Evolutionary conservation across 495 filamentous ascomycete species (phyloP).

Genomic region (Hapsidospora chrysogenum): DNA sequence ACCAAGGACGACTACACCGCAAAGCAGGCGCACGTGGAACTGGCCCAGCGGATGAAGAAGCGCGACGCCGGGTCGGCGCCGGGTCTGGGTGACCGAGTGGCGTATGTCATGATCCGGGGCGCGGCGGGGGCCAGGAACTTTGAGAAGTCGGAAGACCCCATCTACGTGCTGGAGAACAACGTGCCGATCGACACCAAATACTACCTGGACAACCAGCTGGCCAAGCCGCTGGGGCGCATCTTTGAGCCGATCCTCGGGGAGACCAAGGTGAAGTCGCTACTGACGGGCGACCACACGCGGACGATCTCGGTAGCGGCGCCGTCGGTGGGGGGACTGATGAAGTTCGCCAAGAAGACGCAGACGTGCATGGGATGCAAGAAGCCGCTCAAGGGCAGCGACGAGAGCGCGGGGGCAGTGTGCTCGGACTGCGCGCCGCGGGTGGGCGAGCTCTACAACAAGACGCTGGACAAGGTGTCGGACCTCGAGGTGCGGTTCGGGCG

Average conservation of each 20-base stretch:
- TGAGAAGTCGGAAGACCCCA: constrained; percentile 89
- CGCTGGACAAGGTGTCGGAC: constrained; percentile 70
- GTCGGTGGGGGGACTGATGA: constrained; percentile 86
- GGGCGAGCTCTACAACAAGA: constrained; percentile 87
- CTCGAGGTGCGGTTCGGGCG: constrained; percentile 84
- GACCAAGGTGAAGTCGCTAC: constrained; percentile 66
- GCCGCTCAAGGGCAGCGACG: constrained; percentile 62
- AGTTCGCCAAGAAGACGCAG: constrained; percentile 90
- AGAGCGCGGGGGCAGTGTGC: constrained; percentile 77
- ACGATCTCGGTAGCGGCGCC: constrained; percentile 81
- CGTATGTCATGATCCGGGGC: constrained; percentile 96
- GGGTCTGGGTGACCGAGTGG: constrained; percentile 87
- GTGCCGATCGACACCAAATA: constrained; percentile 97
- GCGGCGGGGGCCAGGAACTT: constrained; percentile 78
- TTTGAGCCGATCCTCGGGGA: constrained; percentile 96
- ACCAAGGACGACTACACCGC: constrained; percentile 66
- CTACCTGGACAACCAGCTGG: constrained; percentile 96
- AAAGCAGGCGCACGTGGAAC: constrained; percentile 91
- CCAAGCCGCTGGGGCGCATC: constrained; percentile 84
- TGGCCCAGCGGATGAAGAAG: constrained; percentile 88
- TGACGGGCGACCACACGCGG: constrained; percentile 82
- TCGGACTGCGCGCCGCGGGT: constrained; percentile 66
- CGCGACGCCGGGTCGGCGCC: constrained; percentile 90
- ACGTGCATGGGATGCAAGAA: constrained; percentile 99
- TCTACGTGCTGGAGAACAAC: constrained; percentile 94